phyloP scores from a whole-genome alignment of 2,329 filamentous ascomycete species.

The Aureobasidium pullulans region DNA sequence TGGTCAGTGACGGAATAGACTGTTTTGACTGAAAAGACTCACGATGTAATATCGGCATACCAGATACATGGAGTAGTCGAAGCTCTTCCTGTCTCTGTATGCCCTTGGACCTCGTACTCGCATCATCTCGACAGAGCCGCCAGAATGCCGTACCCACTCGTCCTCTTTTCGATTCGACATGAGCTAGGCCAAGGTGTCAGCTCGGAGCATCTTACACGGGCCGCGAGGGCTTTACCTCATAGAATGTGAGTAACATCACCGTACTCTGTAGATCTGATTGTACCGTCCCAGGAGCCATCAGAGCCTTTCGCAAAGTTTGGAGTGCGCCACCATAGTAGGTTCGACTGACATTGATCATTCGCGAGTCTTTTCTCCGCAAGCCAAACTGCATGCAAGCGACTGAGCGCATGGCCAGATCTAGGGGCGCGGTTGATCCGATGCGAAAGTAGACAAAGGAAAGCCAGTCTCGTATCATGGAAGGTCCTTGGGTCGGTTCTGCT shows the following conservation, averaged over 20 bases:
- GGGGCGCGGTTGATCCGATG: neutral
- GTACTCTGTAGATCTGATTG: conserved; percentile 10
- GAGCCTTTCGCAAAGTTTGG: conserved; percentile 1
- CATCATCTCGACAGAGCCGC: conserved; percentile 9
- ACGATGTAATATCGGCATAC: conserved; percentile 12
- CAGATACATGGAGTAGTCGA: conserved; percentile 13
- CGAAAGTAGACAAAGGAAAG: conserved; percentile 5
- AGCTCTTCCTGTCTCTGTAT: conserved; percentile 6
- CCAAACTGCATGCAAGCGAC: conserved; percentile 8
- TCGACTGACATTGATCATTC: neutral
- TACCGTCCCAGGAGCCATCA: neutral
- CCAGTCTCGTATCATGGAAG: conserved; percentile 5
- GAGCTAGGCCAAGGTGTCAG: neutral
- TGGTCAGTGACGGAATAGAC: neutral
- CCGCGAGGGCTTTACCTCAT: neutral
- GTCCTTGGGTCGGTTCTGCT: neutral
- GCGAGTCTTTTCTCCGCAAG: neutral
- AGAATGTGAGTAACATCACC: conserved; percentile 11
- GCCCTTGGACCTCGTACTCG: conserved; percentile 8
- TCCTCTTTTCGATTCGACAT: conserved; percentile 10
- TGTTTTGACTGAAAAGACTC: neutral
- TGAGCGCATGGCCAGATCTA: conserved; percentile 12
- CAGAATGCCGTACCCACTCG: conserved; percentile 9
- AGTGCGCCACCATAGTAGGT: conserved; percentile 5
- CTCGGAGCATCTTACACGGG: neutral